Evolutionary conservation across 192 early-diverging fungal genomes (phyloP), one percentile per base, ranked within the genome.

Genomic region (Podila horticola): DNA sequence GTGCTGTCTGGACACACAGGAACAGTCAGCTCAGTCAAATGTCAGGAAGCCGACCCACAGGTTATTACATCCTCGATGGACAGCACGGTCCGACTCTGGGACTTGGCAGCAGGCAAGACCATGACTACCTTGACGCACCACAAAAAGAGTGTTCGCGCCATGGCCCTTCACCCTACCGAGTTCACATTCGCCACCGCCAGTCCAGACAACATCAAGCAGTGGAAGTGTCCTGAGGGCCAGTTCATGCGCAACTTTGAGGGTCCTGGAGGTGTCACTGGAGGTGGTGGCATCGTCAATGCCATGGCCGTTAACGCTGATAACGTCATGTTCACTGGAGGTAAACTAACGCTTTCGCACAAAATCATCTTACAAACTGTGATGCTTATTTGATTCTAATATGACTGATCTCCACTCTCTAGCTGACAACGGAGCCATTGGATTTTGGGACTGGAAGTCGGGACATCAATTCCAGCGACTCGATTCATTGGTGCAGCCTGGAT

Each of bases 381-480:
- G 17, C 61, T 31, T 52, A 29, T 29, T 45, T 17, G 12, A 7
- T 34, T 29, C 38, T 26, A 36, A 26, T 24, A 20, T 28, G 7
- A 19, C 50, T 22, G 8, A 20, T 28, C 30, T 38, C n/a, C 20
- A 24, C 26, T 29, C 22, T 50, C 38, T 20, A 95, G 93, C 88
- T 57, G 98, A 99, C 71, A 95, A 99, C 74, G 97, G 98, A 17
- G 92, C 92, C 26, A 95, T 99, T 95, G 89, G 94, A 72, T 98
- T 99, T 79, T 96, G 95, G 91, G 98, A 98, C 82, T 99, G 95
- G 93, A 94, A 93, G 75, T 95, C 96, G 49, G 97, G 95, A 11
- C 91, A 98, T 82, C 94, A 95, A 75, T 98, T 99, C 87, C 98
- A 99, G 75, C 88, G 93, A 4, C 74, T 94, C 13, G 93, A 95